Base-by-base conservation (phyloP, 2,329 filamentous ascomycete genomes). In the Aspergillus oerlinghausenensis region DNA sequence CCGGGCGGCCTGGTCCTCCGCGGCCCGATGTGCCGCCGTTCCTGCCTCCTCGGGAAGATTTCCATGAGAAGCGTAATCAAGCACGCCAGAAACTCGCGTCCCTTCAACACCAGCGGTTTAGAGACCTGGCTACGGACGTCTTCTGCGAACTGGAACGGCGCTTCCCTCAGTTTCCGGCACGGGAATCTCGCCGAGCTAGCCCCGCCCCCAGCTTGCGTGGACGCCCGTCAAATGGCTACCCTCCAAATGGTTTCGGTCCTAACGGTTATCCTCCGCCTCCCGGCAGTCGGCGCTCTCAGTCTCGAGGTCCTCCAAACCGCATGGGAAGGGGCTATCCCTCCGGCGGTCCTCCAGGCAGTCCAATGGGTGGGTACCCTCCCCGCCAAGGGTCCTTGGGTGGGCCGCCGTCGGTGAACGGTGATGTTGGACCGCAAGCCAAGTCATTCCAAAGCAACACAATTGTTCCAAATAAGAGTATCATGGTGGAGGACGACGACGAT, bases 1-100 rank as follows among this genome's bases (percentile, higher is more conserved):
- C 74, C 4, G 74, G 72, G 9, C 70, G 73, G 10, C 73, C 43
- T 23, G 43, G 43, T 47, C 43, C 75, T 17, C 72, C 74, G 35
- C 74, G 73, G 14, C 62, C 77, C 66, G 72, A 82, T 72, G 68
- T 81, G 63, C 90, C 91, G 1, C 78, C 84, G 11, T 95, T 86
- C 70, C 83, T 99, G 5, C 78, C 90, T 25, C 90, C 94, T n/a
- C 91, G 93, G 72, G 83, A 88, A 62, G 88, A 86, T 61, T 97
- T 97, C 75, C 94, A 99, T 73, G 92, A 92, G 2, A 99, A 97
- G 76, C 88, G 94, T 61, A 99, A 99, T 71, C 92, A 97, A 73
- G 94, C 94, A n/a, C 85, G 94, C 43, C 92, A 97, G 74, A 95
- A 96, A 73, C 84, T 99, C 21, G 93, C 92, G 0, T 96, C 92